These are phyloP conservation scores for Fusarium staphyleae DNA, from an alignment of 2,329 filamentous ascomycete species.

Conservation along the genomic window DNA sequence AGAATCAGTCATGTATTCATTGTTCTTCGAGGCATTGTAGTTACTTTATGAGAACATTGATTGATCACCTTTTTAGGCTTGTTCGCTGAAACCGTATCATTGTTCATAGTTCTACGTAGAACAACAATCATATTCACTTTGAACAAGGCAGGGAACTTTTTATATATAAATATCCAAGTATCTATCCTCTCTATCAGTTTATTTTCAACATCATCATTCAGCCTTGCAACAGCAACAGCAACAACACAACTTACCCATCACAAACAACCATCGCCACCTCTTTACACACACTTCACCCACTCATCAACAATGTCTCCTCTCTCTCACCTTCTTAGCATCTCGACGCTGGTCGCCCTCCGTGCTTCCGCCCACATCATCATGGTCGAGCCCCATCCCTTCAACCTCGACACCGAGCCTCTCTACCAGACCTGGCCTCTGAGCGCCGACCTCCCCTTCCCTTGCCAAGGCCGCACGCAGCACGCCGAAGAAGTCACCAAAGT, in stretches of 20 bases:
- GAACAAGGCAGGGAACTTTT: too few species aligned
- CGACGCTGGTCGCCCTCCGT: constrained; percentile 6
- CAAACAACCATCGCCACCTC: background rate
- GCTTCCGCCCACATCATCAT: constrained; percentile 35
- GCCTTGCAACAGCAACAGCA: background rate
- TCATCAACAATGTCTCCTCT: constrained; percentile 3
- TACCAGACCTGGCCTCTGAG: constrained; percentile 34
- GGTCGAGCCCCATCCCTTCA: constrained; percentile 43
- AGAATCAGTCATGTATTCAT: too few species aligned
- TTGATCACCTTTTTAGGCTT: too few species aligned
- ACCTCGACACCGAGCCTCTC: constrained; percentile 37
- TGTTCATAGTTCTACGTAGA: too few species aligned
- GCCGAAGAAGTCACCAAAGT: constrained; percentile 35
- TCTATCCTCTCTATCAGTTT: background rate
- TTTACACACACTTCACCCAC: background rate
- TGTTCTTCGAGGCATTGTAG: too few species aligned
- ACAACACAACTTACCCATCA: background rate
- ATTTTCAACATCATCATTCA: background rate
- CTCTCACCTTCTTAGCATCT: background rate
- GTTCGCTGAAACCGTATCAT: too few species aligned
- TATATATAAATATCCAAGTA: background rate
- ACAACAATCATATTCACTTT: too few species aligned
- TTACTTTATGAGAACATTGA: too few species aligned
- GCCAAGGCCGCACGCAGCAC: constrained; percentile 32
- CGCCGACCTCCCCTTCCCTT: constrained; percentile 34